phyloP scores from a whole-genome alignment of 352 stramenopile species.

The Pseudoperonospora humuli region DNA sequence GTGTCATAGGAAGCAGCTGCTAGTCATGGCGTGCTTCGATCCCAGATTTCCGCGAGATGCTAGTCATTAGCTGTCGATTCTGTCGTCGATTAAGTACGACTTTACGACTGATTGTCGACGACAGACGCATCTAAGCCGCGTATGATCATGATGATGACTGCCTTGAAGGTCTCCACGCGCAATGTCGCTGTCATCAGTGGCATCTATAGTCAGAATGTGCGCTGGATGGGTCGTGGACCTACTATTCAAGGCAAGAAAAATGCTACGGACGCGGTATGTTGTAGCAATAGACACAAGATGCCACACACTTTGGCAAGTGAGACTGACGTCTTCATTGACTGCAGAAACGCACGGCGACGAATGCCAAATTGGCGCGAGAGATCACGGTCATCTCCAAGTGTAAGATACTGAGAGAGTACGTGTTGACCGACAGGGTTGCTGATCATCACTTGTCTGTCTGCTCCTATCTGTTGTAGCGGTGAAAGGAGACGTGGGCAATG shows the following conservation, averaged over 20 bases:
- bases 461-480: too few species aligned
- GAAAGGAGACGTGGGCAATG: too few species aligned
- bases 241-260: slow-evolving; percentile 82
- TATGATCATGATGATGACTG: slow-evolving; percentile 10
- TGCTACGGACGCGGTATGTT: slow-evolving; percentile 57
- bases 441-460: not conserved
- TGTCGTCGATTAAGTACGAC: too few species aligned
- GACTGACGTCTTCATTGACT: not conserved
- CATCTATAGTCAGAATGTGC: slow-evolving; percentile 38
- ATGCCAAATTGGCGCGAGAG: slow-evolving; percentile 66
- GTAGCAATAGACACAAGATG: slow-evolving; percentile 34
- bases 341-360: slow-evolving; percentile 75
- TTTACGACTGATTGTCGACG: slow-evolving; percentile 26
- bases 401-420: slow-evolving; percentile 7
- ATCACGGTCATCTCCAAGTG: slow-evolving; percentile 71
- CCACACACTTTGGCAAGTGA: not conserved
- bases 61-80: too few species aligned
- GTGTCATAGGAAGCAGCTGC: too few species aligned
- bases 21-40: too few species aligned
- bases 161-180: slow-evolving; percentile 1
- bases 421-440: too few species aligned
- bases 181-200: slow-evolving; percentile 1
- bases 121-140: slow-evolving; percentile 16
- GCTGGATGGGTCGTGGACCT: slow-evolving; percentile 69
- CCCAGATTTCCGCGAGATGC: too few species aligned